Evolutionary conservation across 345 rosid species (phyloP), one percentile per base, ranked within the genome.

Genomic region (Sonneratia caseolaris): DNA sequence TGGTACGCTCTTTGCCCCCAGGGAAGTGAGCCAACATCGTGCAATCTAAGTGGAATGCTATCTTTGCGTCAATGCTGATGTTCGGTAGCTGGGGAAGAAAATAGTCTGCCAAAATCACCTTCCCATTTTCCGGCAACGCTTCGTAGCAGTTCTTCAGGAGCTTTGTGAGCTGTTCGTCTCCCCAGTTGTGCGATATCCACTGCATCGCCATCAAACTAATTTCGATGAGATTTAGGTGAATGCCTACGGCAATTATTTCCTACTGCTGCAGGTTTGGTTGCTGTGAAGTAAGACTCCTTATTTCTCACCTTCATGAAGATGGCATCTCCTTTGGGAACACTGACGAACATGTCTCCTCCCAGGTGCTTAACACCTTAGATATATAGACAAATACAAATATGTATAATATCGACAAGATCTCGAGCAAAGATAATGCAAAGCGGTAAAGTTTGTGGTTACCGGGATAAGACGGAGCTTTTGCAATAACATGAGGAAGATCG

Each of bases 171-270:
- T 22, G 49, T 21, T 72, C 75, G 35, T 76, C 72, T 4, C 67
- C 62, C 75, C 79, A 72, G 27, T 68, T 38, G 18, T 72, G 79
- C 36, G 62, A 47, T 55, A 76, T 68, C 71, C 57, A 55, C 75
- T 76, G 61, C 51, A 47, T 47, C 51, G 16, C 14, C 51, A 47
- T 47, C 43, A 47, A 47, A 11, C 15, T 24, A 10, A 47, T 47
- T 40, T 47, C 16, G 51, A 47, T 47, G 51, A 47, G 51, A 7
- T 47, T 47, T 0, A 47, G 51, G 51, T 47, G 11, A 47, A 2
- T 47, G 51, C 2, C 16, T 3, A 11, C 16, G 51, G 11, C 51
- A 47, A 47, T 47, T 9, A 8, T 40, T 11, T 11, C 14, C 2
- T 47, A 47, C 11, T 47, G 51, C 16, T 47, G 51, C 51, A 47